Evolutionary conservation across 495 filamentous ascomycete species (phyloP), one percentile per base, ranked within the genome.

Genomic region (Lentithecium fluviatile): DNA sequence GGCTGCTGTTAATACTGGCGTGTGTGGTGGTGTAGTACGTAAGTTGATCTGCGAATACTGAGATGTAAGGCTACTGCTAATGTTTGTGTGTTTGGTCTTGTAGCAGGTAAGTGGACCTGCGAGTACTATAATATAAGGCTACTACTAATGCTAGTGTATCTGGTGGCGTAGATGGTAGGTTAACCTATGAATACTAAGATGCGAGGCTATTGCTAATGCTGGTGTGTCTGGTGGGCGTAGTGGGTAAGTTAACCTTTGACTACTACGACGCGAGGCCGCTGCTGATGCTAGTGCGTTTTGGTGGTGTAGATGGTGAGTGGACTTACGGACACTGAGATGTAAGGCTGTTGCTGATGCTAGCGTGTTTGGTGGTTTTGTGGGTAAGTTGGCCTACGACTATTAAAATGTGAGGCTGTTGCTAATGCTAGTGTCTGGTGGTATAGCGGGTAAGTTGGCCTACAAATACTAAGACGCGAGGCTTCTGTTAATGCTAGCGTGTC

Each of bases 371-470:
- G n/a, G n/a, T n/a, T n/a, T n/a, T n/a, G n/a, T n/a, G n/a, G n/a
- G n/a, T n/a, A n/a, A n/a, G n/a, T n/a, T n/a, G n/a, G n/a, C n/a
- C n/a, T n/a, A n/a, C n/a, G n/a, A n/a, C n/a, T n/a, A n/a, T n/a
- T n/a, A n/a, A n/a, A n/a, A n/a, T n/a, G n/a, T n/a, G n/a, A n/a
- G n/a, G n/a, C n/a, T n/a, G n/a, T n/a, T n/a, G n/a, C n/a, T n/a
- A n/a, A n/a, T n/a, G n/a, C n/a, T n/a, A n/a, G n/a, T n/a, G n/a
- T 38, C 36, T 38, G 36, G 36, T 38, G 36, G 36, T 15, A 38
- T 38, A 38, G 36, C 36, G 20, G 24, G 55, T 58, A 58, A 50
- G 45, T 49, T 19, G 19, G 37, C 43, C 55, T 48, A 15, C 21
- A 20, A 58, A 58, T 21, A 13, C 38, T 42, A 8, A 37, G 21